Percentiles rank a stretch among this genome's conserved stretches.
These are phyloP conservation scores for Trichophyton rubrum DNA, from an alignment of 2,329 filamentous ascomycete genomes.

Conservation along the genomic window DNA sequence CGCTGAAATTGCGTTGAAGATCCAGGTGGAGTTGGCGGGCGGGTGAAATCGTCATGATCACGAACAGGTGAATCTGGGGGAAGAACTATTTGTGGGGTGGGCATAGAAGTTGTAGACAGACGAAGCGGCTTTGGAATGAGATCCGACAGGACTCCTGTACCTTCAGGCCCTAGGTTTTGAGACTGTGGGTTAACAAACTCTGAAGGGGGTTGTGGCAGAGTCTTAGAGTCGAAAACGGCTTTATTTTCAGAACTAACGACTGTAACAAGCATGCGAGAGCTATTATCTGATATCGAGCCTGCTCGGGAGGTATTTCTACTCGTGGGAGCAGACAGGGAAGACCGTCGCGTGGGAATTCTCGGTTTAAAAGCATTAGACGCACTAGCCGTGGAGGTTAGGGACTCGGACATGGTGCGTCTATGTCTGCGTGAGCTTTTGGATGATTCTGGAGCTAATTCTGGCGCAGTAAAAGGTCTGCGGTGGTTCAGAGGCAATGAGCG, in stretches of 20 bases:
- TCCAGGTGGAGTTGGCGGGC: slow-evolving; percentile 3
- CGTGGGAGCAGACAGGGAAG: slow-evolving; percentile 36
- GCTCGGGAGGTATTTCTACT: slow-evolving; percentile 34
- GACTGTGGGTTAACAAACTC: background rate
- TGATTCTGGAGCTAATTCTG: slow-evolving; percentile 23
- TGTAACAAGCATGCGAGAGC: slow-evolving; percentile 14
- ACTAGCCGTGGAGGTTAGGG: slow-evolving; percentile 16
- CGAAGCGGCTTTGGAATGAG: background rate
- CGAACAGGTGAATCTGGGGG: background rate
- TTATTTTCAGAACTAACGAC: background rate
- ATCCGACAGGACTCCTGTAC: background rate
- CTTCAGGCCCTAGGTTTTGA: background rate
- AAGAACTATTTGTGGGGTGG: background rate
- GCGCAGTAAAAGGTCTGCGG: slow-evolving; percentile 26
- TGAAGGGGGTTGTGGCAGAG: background rate
- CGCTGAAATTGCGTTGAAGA: slow-evolving; percentile 22
- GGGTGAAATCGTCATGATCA: background rate
- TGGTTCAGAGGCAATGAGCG: slow-evolving; percentile 27
- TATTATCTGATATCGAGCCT: slow-evolving; percentile 34
- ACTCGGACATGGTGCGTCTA: slow-evolving; percentile 31
- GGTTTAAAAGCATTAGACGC: slow-evolving; percentile 16
- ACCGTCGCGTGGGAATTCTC: slow-evolving; percentile 29
- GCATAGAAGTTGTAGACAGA: background rate
- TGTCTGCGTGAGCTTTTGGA: slow-evolving; percentile 22
- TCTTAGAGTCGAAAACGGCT: background rate